Base-by-base conservation (phyloP, 257 asterid species). In the Ligustrum vulgare region DNA sequence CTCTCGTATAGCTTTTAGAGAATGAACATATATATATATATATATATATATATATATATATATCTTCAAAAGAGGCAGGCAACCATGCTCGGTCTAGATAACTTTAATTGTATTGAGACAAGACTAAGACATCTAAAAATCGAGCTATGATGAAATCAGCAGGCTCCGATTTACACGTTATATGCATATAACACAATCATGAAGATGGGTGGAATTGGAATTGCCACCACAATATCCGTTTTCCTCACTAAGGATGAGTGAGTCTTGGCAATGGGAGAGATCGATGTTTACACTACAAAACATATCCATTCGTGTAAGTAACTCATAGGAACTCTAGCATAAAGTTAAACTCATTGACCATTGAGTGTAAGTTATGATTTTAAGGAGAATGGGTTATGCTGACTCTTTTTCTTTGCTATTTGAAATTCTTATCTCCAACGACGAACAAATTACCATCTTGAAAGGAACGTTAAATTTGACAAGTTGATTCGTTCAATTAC, bases 171-270 rank as follows among this genome's bases (percentile, higher is more conserved):
- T 23, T 58, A 58, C 66, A 23, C 28, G 32, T 58, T 6, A 2
- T 32, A 58, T n/a, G 10, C 22, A 6, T 32, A 22, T 58, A 22
- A 8, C 32, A 58, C 66, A 58, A 58, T 58, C 16, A 58, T 9
- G 66, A 74, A 81, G 84, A 77, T 71, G 71, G 77, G 80, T n/a
- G 80, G 71, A 77, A 67, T 74, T 72, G 77, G 72, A 69, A n/a
- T 80, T 80, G 80, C 82, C 84, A 84, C 81, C 86, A 83, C 79
- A 79, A 81, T 77, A 80, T 66, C 81, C 79, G 73, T 64, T 75
- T 36, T 65, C 74, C 67, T 45, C 39, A 62, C 51, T 81, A 63
- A 75, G 85, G 80, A 80, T 78, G 71, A 58, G 65, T 83, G 69
- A 79, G 69, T 77, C 71, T 65, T 73, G 71, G 77, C 80, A 82